phyloP scores from a whole-genome alignment of 495 filamentous ascomycete genomes.

The Penicillium cosmopolitanum region DNA sequence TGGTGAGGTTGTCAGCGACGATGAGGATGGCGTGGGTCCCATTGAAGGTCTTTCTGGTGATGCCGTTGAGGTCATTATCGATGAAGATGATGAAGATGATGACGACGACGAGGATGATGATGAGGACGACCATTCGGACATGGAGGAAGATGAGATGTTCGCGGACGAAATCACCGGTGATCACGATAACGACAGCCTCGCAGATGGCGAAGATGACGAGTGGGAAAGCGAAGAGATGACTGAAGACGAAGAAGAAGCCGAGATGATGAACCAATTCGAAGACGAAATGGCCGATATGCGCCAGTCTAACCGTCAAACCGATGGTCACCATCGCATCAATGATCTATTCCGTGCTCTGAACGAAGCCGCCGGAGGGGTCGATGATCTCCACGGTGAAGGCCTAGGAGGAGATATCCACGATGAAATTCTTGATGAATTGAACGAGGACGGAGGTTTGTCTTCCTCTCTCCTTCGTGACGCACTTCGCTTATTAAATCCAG shows the following conservation, averaged over 20 bases:
- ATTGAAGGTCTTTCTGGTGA: slow-evolving; percentile 87
- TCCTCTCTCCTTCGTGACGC: background rate
- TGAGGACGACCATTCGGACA: slow-evolving; percentile 59
- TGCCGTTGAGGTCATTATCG: slow-evolving; percentile 82
- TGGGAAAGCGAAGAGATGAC: slow-evolving; percentile 64
- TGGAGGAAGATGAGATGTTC: slow-evolving; percentile 59
- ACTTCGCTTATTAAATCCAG: slow-evolving; percentile 6
- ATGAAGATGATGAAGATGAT: slow-evolving; percentile 67
- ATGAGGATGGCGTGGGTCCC: slow-evolving; percentile 80
- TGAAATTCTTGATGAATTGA: slow-evolving; percentile 66
- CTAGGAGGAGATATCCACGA: slow-evolving; percentile 47
- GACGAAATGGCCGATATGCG: slow-evolving; percentile 63
- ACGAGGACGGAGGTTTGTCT: slow-evolving; percentile 70
- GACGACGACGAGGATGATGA: slow-evolving; percentile 71
- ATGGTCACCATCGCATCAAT: slow-evolving; percentile 57
- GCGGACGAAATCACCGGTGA: slow-evolving; percentile 62
- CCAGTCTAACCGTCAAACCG: slow-evolving; percentile 62
- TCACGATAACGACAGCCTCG: slow-evolving; percentile 66
- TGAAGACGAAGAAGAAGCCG: slow-evolving; percentile 58
- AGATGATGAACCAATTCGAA: slow-evolving; percentile 54
- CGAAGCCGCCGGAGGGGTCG: slow-evolving; percentile 42
- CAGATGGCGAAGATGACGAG: slow-evolving; percentile 59
- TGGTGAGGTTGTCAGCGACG: slow-evolving; percentile 85
- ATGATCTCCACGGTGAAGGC: slow-evolving; percentile 40
- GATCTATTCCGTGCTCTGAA: slow-evolving; percentile 49